These are phyloP conservation scores for Groenewaldozyma salmanticensis DNA, from an alignment of 805 yeast genomes.

Conservation along the genomic window DNA sequence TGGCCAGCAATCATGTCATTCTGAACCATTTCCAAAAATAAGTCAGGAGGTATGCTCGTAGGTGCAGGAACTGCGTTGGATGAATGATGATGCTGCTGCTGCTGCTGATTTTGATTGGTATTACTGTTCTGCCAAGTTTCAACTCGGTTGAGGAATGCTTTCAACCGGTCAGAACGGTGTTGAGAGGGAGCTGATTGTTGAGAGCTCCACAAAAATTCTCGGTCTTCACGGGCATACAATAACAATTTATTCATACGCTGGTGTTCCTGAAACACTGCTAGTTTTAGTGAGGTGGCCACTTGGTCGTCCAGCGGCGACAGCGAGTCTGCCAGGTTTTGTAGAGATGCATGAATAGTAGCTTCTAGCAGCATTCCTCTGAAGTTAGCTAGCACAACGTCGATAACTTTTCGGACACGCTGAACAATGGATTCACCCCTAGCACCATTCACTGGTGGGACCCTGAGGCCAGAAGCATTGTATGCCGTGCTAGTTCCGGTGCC, in stretches of 20 bases:
- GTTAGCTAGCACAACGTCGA: conserved; percentile 45
- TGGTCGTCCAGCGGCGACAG: conserved; percentile 41
- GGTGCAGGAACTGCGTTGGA: conserved; percentile 2
- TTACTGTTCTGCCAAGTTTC: conserved; percentile 5
- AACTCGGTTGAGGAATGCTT: conserved; percentile 14
- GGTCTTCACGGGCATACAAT: conserved; percentile 17
- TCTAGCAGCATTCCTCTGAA: conserved; percentile 66
- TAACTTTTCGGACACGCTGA: conserved; percentile 43
- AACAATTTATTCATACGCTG: conserved; percentile 32
- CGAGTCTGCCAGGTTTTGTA: conserved; percentile 43
- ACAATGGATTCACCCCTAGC: conserved; percentile 33
- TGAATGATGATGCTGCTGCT: not conserved
- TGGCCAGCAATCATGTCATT: conserved; percentile 49
- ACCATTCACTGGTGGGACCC: conserved; percentile 12
- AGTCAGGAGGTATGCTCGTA: conserved; percentile 26
- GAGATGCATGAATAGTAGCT: conserved; percentile 46
- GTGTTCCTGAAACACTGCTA: conserved; percentile 43
- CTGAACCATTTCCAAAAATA: conserved; percentile 44
- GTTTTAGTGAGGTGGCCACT: conserved; percentile 44
- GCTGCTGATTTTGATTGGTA: not conserved
- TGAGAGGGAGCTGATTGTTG: conserved; percentile 12
- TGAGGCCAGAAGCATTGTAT: not conserved
- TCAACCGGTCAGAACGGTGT: conserved; percentile 17
- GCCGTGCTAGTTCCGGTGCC: too few species aligned
- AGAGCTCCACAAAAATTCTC: conserved; percentile 18